Percentiles rank a stretch among this genome's conserved stretches.
Conservation (phyloP, 345 rosid species). For the Nephelium lappaceum region DNA sequence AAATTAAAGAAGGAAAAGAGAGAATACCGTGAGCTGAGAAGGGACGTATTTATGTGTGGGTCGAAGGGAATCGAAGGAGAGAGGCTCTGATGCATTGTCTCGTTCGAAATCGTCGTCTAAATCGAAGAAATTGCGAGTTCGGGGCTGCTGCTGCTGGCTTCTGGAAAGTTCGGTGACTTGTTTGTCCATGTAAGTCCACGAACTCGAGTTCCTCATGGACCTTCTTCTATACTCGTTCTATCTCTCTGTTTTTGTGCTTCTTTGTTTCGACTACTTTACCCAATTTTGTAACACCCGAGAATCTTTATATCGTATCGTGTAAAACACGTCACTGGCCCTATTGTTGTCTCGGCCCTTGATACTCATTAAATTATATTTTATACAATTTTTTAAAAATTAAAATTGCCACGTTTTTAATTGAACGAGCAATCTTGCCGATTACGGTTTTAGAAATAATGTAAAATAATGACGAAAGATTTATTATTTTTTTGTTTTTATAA, state of each 20-base stretch:
- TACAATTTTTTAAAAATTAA: no score
- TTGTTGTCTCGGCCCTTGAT: no score
- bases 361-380: no score
- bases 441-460: no score
- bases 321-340: no score
- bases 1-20: background rate
- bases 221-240: background rate
- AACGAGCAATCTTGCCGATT: no score
- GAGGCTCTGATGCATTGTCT: constrained; percentile 18
- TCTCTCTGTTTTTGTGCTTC: background rate
- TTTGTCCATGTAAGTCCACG: constrained; percentile 44
- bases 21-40: constrained; percentile 24
- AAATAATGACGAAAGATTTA: no score
- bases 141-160: constrained; percentile 9
- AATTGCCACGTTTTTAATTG: no score
- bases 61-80: constrained; percentile 24
- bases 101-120: constrained; percentile 29
- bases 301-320: no score
- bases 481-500: no score
- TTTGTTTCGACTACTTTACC: background rate
- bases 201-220: constrained; percentile 23
- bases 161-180: constrained; percentile 32
- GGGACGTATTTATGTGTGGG: background rate
- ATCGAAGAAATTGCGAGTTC: constrained; percentile 29
- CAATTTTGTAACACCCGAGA: background rate